Evolutionary conservation across 192 early-diverging fungal genomes (phyloP), one percentile per base, ranked within the genome.

Genomic region (Entomortierella chlamydospora): DNA sequence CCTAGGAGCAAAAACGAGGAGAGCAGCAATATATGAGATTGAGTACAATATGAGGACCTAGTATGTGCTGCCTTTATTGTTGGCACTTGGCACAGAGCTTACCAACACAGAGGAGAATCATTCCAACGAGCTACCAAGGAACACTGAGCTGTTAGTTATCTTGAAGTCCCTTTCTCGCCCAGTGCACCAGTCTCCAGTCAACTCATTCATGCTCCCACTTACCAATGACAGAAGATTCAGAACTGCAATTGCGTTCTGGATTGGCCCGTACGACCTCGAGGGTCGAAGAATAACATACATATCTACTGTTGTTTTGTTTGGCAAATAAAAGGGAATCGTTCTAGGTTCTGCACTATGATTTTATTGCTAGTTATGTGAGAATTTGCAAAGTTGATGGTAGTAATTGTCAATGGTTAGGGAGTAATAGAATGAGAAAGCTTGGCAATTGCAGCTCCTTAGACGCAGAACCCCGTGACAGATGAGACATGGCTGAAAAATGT

Each of bases 101-200:
- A 77, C 76, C 76, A 12, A 79, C 68, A 31, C 54, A 79, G 11
- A 79, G 63, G 1, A 79, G 76, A 53, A 79, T 79, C 76, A 79
- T 79, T 0, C 76, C 76, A 39, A 79, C 76, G 29, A 79, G 76
- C 76, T 79, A n/a, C 12, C 0, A 54, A 54, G 31, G 34, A 25
- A 68, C 55, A 39, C 23, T 3, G 18, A 64, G 43, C 5, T 23
- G 41, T 45, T 37, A 37, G 34, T 37, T 37, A 7, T 23, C 5
- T 50, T 50, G 4, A 50, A 17, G 49, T 5, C 17, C 15, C 15
- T 22, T 23, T 50, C 3, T 15, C 4, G 4, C 22, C 22, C 15
- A 50, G 22, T 10, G 5, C 17, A 50, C 22, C 17, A 43, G 17
- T n/a, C n/a, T n/a, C n/a, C n/a, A 51, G 50, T 25, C 52, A 26